Evolutionary conservation across 257 asterid species (phyloP), one percentile per base, ranked within the genome.

Genomic region (Salvia rosmarinus): DNA sequence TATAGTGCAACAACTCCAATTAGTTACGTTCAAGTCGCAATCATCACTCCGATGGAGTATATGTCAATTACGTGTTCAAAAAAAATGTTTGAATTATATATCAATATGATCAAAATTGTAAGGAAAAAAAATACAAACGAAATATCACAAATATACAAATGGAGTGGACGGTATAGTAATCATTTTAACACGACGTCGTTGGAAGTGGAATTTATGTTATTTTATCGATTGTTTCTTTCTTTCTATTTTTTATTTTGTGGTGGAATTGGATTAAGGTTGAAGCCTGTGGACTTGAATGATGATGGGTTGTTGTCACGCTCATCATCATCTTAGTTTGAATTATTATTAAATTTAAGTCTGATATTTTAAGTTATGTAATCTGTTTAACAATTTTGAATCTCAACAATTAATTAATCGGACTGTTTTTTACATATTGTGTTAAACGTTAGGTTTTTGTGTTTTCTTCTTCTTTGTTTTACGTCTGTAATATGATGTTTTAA

Each of bases 261-360:
- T 28, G 63, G 63, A 13, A 17, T 32, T 71, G 71, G 66, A 64
- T 70, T 77, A 74, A 81, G 35, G 63, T 43, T 71, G 77, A 51
- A 60, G 75, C 9, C 39, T 57, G 72, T 52, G 56, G 72, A 75
- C 55, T 46, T 32, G 51, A 79, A 74, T 82, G 80, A 84, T 84
- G 89, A 73, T 54, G 75, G 79, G 58, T 6, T 54, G 70, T 72
- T 82, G 82, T 82, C 89, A 82, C 78, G 83, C 85, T 62, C 64
- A 60, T 62, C 82, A 79, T 84, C 83, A 79, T 84, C 77, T 64
- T 69, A 10, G 9, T 49, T 34, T 44, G 51, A 13, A 46, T 19
- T 4, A 50, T 64, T 64, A 6, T 57, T 43, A n/a, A 25, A 43
- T 56, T 46, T 39, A 39, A 40, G 49, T 64, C 19, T 34, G 63